Evolutionary conservation across 139 green algal species (phyloP), one percentile per base, ranked within the genome.

Genomic region (Edaphochlamys debaryana): DNA sequence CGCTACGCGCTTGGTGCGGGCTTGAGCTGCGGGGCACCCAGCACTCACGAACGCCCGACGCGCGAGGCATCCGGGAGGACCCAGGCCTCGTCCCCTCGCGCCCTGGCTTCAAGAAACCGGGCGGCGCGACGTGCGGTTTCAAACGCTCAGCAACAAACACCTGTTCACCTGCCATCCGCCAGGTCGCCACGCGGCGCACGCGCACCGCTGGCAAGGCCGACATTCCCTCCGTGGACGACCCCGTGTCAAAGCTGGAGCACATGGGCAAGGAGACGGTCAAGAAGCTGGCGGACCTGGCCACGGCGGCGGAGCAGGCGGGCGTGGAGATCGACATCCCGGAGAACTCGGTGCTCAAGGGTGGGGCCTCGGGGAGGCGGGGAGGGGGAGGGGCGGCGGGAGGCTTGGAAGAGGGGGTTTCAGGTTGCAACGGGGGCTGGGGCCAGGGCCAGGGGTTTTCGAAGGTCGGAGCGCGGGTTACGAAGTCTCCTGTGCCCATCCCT

Each of bases 181-280:
- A 92, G 88, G 83, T 96, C 40, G 94, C 94, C 25, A 97, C 93
- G 9, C 87, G 94, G 27, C 89, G 94, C 69, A 95, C 93, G 9
- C 88, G 93, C 37, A 95, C 93, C 23, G 92, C 94, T 29, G 92
- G 93, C 74, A 97, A 97, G 89, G 94, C 95, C 69, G 95, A 98
- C 52, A 97, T 98, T 62, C 95, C 95, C 38, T 93, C 91, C 36
- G 90, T 97, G 75, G 94, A 97, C 76, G 95, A 98, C 82, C 93
- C 95, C 63, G 91, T 98, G 19, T 88, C 63, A 75, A 98, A 98
- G 88, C 88, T 98, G 84, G 93, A 98, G 87, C 95, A 98, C 88
- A 98, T 98, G 95, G 95, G 95, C 69, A 95, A 95, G 75, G 95
- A 98, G 78, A 98, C 95, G 19, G 94, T 98, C 45, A 95, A 95